phyloP scores from a whole-genome alignment of 139 green algal genomes.

The Picochlorum sp. region DNA sequence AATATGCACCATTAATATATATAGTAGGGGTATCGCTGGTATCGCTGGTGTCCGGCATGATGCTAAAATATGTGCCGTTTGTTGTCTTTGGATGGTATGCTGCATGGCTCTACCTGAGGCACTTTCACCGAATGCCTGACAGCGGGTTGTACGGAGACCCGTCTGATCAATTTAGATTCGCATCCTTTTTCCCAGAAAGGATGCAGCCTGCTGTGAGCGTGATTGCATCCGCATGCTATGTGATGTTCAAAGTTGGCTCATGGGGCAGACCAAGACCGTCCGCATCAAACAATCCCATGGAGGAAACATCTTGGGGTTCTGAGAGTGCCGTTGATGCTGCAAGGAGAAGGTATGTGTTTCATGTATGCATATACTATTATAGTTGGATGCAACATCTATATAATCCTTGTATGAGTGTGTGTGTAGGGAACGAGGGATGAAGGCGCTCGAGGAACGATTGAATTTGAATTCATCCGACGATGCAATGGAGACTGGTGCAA shows the following conservation, averaged over 20 bases:
- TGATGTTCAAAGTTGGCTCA: conserved; percentile 29
- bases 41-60: conserved; percentile 8
- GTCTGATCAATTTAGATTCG: conserved; percentile 77
- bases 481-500: not conserved
- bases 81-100: conserved; percentile 63
- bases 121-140: conserved; percentile 23
- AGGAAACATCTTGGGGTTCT: not conserved
- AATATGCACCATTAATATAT: conserved; percentile 60
- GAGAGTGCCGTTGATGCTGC: not conserved
- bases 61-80: conserved; percentile 55
- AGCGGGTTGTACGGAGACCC: conserved; percentile 52
- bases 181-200: conserved; percentile 69
- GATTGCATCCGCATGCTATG: conserved; percentile 27
- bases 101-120: conserved; percentile 87
- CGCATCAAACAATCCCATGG: not conserved
- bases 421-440: conserved; percentile 63
- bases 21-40: conserved; percentile 20
- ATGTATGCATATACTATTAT: no score
- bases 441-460: conserved; percentile 63
- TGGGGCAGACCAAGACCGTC: not conserved
- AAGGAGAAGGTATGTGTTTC: not conserved
- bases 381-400: no score
- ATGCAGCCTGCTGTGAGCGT: conserved; percentile 42
- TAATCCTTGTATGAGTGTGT: not conserved
- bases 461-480: not conserved